Evolutionary conservation across 441 rosid genomes (phyloP).

Genomic region (Croton laevigatus): DNA sequence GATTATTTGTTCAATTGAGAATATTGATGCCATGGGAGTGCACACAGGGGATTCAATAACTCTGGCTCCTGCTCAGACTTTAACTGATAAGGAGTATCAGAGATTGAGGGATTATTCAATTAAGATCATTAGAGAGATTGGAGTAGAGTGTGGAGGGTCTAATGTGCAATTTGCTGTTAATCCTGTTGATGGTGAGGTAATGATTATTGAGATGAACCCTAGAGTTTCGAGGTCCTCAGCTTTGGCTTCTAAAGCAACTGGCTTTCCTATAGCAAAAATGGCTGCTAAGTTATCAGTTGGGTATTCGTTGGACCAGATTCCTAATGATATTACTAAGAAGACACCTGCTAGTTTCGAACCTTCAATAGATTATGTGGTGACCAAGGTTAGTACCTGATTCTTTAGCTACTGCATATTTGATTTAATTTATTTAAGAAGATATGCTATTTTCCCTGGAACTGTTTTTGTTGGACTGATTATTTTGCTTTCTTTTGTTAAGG

Average conservation of each 20-base stretch:
- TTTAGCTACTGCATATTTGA: conserved; percentile 9
- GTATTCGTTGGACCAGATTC: conserved; percentile 90
- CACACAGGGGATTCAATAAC: conserved; percentile 97
- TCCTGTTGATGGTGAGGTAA: conserved; percentile 95
- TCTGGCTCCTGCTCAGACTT: conserved; percentile 92
- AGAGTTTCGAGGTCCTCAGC: conserved; percentile 95
- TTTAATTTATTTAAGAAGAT: background rate
- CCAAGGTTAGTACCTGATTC: conserved; percentile 54
- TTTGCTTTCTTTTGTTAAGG: background rate
- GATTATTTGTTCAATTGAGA: conserved; percentile 90
- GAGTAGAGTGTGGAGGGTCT: conserved; percentile 97
- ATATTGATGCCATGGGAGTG: conserved; percentile 97
- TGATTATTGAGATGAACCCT: conserved; percentile 98
- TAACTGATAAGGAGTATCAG: conserved; percentile 92
- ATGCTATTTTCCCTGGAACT: background rate
- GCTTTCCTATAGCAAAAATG: conserved; percentile 98
- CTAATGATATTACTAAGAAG: conserved; percentile 93
- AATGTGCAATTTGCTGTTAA: conserved; percentile 95
- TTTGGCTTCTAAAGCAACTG: conserved; percentile 94
- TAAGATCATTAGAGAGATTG: conserved; percentile 91
- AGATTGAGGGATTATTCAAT: conserved; percentile 84
- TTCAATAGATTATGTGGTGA: conserved; percentile 95
- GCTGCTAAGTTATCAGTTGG: conserved; percentile 96
- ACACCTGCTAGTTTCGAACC: conserved; percentile 99
- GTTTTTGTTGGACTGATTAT: background rate